These are phyloP conservation scores for Coemansia sp. DNA, from an alignment of 192 early-diverging fungal species.

Conservation along the genomic window DNA sequence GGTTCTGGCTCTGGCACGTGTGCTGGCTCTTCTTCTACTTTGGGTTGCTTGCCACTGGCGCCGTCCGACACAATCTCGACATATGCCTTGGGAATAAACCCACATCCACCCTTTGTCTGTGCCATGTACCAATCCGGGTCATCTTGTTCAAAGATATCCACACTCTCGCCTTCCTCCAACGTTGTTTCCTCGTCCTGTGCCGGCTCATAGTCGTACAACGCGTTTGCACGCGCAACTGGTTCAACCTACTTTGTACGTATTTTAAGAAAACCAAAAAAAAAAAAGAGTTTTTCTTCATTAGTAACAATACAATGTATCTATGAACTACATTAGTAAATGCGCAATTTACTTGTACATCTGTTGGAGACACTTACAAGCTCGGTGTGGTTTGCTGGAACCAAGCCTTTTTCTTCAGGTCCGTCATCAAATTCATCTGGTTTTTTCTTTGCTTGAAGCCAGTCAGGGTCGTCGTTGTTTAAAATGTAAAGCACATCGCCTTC, in stretches of 20 bases:
- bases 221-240: slow-evolving; percentile 61
- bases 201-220: slow-evolving; percentile 83
- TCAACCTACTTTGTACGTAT: slow-evolving; percentile 33
- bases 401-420: slow-evolving; percentile 60
- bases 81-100: slow-evolving; percentile 88
- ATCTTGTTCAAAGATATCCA: slow-evolving; percentile 78
- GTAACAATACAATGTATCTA: background rate
- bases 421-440: slow-evolving; percentile 56
- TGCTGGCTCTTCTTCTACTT: slow-evolving; percentile 3
- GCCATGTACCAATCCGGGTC: slow-evolving; percentile 95
- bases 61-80: slow-evolving; percentile 58
- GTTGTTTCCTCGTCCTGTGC: slow-evolving; percentile 81
- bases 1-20: background rate
- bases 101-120: slow-evolving; percentile 66
- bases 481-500: slow-evolving; percentile 89
- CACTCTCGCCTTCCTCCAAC: slow-evolving; percentile 68
- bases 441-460: slow-evolving; percentile 87
- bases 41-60: slow-evolving; percentile 10
- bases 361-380: slow-evolving; percentile 50
- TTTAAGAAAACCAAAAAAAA: no score
- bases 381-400: slow-evolving; percentile 92
- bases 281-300: background rate
- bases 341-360: no score
- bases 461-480: slow-evolving; percentile 82
- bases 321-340: no score